A percentile compares a stretch with the other conserved stretches of the same genome.
phyloP scores from a whole-genome alignment of 768 basidiomycete genomes.

The Macrocybe gigantea region DNA sequence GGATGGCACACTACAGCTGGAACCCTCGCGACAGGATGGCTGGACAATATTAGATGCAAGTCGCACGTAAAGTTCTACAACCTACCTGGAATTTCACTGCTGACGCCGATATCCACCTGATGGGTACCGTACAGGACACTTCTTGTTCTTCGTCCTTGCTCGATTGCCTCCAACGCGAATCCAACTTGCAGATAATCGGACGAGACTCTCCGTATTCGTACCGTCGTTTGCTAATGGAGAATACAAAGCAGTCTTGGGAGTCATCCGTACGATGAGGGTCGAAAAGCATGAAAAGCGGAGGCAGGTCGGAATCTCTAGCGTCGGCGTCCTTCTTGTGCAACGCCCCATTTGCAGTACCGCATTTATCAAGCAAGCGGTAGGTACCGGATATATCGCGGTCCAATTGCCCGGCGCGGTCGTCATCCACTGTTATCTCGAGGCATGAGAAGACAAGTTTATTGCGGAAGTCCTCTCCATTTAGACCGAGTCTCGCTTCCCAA shows the following conservation, averaged over 20 bases:
- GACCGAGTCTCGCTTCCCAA: conserved; percentile 81
- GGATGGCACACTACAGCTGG: conserved; percentile 61
- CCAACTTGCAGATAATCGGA: conserved; percentile 69
- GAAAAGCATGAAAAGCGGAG: conserved; percentile 75
- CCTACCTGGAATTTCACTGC: conserved; percentile 51
- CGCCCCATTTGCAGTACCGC: conserved; percentile 82
- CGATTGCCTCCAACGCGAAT: conserved; percentile 75
- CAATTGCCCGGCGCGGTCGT: conserved; percentile 37
- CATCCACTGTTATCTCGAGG: conserved; percentile 56
- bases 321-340: conserved; percentile 60
- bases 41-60: conserved; percentile 18
- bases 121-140: conserved; percentile 55
- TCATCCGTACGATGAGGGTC: conserved; percentile 82
- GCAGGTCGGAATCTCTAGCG: conserved; percentile 39
- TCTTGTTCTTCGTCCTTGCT: conserved; percentile 39
- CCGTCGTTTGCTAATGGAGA: conserved; percentile 72
- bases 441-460: conserved; percentile 63
- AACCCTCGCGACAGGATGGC: conserved; percentile 49
- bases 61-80: conserved; percentile 2
- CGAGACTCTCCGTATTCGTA: conserved; percentile 80
- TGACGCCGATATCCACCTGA: conserved; percentile 54
- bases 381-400: conserved; percentile 81
- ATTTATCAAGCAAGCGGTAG: conserved; percentile 77
- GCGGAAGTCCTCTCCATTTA: conserved; percentile 58
- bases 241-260: conserved; percentile 76